phyloP scores from a whole-genome alignment of 768 basidiomycete genomes.

The Tricholoma bakamatsutake region DNA sequence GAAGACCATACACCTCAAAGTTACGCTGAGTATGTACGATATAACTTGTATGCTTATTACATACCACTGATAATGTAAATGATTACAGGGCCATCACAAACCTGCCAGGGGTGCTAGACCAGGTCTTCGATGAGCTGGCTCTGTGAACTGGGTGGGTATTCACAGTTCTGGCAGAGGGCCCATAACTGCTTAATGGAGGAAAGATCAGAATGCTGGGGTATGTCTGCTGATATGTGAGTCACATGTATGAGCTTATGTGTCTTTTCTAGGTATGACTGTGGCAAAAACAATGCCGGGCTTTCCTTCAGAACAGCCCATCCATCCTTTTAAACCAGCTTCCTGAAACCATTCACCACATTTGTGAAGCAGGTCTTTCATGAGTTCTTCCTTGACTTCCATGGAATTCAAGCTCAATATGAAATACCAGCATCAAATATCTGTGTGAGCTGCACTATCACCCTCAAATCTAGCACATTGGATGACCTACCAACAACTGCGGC shows the following conservation, averaged over 20 bases:
- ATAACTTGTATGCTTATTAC: background rate
- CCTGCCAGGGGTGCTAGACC: background rate
- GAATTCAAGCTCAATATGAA: background rate
- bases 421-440: background rate
- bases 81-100: background rate
- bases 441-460: background rate
- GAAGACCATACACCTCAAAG: background rate
- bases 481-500: background rate
- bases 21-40: background rate
- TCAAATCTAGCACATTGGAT: background rate
- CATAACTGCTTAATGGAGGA: background rate
- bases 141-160: background rate
- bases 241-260: background rate
- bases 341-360: background rate
- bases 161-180: background rate
- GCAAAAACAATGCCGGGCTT: background rate
- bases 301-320: background rate
- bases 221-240: background rate
- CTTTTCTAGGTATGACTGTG: background rate
- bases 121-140: background rate
- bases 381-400: background rate
- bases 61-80: background rate
- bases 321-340: background rate
- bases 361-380: background rate
- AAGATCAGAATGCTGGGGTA: background rate